Percentiles rank a stretch among this genome's conserved stretches.
Evolutionary conservation across 371 early-diverging fungal species (phyloP).

Genomic region (Mortierella sp.): DNA sequence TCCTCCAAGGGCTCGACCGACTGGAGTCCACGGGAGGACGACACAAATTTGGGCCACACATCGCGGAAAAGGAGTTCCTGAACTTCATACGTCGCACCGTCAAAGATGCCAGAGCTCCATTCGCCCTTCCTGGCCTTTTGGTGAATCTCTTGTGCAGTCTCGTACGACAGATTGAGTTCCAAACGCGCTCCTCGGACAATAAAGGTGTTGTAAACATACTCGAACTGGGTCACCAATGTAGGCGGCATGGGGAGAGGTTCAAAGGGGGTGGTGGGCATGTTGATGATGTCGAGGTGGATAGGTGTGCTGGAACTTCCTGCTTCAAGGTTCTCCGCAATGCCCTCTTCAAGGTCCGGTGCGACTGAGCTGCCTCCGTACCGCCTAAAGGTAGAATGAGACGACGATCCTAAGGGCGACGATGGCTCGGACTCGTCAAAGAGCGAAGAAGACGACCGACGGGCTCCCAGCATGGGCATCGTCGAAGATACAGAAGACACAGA

Average conservation of each 20-base stretch:
- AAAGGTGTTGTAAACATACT: constrained; percentile 53
- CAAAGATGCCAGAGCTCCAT: constrained; percentile 50
- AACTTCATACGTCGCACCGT: constrained; percentile 40
- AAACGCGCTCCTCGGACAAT: constrained; percentile 35
- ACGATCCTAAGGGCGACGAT: constrained; percentile 36
- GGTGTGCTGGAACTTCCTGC: not conserved
- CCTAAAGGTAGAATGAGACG: constrained; percentile 16
- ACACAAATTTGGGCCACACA: constrained; percentile 56
- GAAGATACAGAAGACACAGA: constrained; percentile 51
- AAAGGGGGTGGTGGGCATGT: not conserved
- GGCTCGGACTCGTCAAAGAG: constrained; percentile 47
- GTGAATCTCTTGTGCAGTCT: constrained; percentile 32
- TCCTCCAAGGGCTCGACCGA: not conserved
- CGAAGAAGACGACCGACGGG: constrained; percentile 30
- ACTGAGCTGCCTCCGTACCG: constrained; percentile 16
- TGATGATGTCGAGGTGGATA: not conserved
- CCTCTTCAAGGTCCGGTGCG: constrained; percentile 29
- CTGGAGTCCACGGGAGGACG: constrained; percentile 41
- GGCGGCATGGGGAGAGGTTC: constrained; percentile 51
- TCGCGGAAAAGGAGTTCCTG: constrained; percentile 54
- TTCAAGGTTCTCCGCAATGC: not conserved
- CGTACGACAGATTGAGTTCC: constrained; percentile 49
- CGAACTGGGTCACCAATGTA: constrained; percentile 44
- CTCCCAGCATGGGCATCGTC: constrained; percentile 38
- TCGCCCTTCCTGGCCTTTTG: constrained; percentile 30